Conservation (phyloP, 2,329 filamentous ascomycete species). For the Ramularia collo-cygni region DNA sequence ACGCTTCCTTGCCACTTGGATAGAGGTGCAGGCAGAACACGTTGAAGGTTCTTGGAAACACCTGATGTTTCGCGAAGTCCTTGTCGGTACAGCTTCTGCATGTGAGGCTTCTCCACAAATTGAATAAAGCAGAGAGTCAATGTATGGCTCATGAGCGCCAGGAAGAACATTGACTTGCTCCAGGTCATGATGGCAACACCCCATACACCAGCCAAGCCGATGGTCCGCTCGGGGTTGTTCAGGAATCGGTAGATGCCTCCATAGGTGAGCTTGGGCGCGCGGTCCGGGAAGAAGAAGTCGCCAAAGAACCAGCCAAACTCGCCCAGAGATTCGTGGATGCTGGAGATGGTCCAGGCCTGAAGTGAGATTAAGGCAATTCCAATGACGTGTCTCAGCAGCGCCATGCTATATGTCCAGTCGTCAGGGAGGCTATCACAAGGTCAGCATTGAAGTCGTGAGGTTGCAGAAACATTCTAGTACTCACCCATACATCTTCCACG, state of each 20-base stretch:
- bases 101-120: conserved; percentile 90
- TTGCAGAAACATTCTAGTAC: not conserved
- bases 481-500: conserved; percentile 84
- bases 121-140: conserved; percentile 83
- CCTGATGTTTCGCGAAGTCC: conserved; percentile 80
- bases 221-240: conserved; percentile 92
- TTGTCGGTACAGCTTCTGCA: conserved; percentile 93
- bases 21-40: conserved; percentile 75
- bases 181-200: conserved; percentile 89
- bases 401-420: conserved; percentile 82
- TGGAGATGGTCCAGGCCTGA: conserved; percentile 86
- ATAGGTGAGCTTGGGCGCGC: conserved; percentile 82
- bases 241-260: conserved; percentile 96
- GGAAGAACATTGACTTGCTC: conserved; percentile 76
- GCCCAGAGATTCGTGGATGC: conserved; percentile 89
- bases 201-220: conserved; percentile 93
- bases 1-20: conserved; percentile 79
- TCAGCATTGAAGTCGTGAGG: conserved; percentile 1
- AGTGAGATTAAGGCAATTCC: conserved; percentile 74
- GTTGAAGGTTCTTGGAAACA: conserved; percentile 82
- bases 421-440: conserved; percentile 51
- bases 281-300: conserved; percentile 98
- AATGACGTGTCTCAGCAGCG: conserved; percentile 78
- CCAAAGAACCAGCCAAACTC: conserved; percentile 99
- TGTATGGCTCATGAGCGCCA: conserved; percentile 79